A percentile compares a stretch with the other conserved stretches of the same genome.
Conservation (phyloP, 1,139 yeast species). For the Suhomyces taliae region DNA sequence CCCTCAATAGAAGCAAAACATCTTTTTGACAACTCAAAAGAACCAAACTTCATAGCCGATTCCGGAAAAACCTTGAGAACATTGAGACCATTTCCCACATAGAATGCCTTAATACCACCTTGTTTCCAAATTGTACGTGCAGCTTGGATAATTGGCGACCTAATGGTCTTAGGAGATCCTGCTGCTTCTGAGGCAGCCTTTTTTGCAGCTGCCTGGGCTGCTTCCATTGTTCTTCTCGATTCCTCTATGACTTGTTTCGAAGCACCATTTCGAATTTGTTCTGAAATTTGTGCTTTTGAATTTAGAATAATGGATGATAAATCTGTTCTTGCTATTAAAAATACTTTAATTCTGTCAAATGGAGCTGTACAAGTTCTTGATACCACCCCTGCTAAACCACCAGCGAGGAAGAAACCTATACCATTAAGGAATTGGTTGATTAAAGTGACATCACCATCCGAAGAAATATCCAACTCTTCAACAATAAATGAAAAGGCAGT, state of each 20-base stretch:
- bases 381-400: conserved; percentile 93
- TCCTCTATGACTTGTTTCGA: conserved; percentile 39
- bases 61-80: conserved; percentile 95
- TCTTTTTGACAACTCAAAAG: conserved; percentile 85
- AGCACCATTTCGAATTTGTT: conserved; percentile 39
- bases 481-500: conserved; percentile 82
- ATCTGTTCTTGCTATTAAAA: conserved; percentile 88
- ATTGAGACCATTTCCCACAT: conserved; percentile 93
- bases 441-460: conserved; percentile 90
- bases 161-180: conserved; percentile 40
- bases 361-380: conserved; percentile 99
- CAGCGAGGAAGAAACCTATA: conserved; percentile 87
- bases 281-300: conserved; percentile 52
- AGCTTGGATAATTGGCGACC: conserved; percentile 77
- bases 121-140: conserved; percentile 79
- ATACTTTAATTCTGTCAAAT: conserved; percentile 90
- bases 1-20: conserved; percentile 78
- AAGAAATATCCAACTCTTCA: conserved; percentile 75
- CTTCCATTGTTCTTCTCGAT: conserved; percentile 30
- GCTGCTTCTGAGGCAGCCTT: conserved; percentile 11
- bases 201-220: conserved; percentile 21
- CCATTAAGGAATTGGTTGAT: conserved; percentile 80
- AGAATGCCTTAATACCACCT: conserved; percentile 85
- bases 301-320: conserved; percentile 66
- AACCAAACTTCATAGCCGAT: conserved; percentile 95